A percentile compares a stretch with the other conserved stretches of the same genome.
These are phyloP conservation scores for Theobroma cacao DNA, from an alignment of 345 rosid genomes.

Conservation along the genomic window DNA sequence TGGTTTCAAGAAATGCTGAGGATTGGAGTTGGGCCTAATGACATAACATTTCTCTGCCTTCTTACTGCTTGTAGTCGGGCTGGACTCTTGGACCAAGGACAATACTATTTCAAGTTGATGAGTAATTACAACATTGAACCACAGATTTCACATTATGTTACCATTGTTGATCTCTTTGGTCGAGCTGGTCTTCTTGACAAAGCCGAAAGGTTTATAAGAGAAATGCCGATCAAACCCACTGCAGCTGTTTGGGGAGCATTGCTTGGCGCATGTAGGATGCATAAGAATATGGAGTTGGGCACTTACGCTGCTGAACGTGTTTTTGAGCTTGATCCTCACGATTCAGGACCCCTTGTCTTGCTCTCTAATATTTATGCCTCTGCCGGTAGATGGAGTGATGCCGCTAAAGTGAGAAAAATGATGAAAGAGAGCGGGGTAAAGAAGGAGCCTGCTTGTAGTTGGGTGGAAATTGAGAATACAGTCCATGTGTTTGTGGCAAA, in stretches of 20 bases:
- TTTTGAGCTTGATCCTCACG: constrained; percentile 43
- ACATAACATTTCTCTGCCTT: constrained; percentile 50
- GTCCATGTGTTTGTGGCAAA: constrained; percentile 48
- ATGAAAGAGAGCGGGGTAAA: constrained; percentile 46
- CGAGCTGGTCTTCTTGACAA: constrained; percentile 48
- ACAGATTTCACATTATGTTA: constrained; percentile 35
- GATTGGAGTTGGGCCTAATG: constrained; percentile 36
- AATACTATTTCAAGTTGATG: constrained; percentile 36
- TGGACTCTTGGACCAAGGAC: constrained; percentile 45
- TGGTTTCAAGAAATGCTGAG: constrained; percentile 37
- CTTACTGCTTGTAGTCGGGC: constrained; percentile 60
- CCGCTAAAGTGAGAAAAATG: constrained; percentile 43
- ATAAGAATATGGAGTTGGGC: constrained; percentile 50
- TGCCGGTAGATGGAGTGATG: constrained; percentile 47
- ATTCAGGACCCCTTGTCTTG: constrained; percentile 46
- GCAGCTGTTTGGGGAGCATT: constrained; percentile 58
- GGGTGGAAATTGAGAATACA: constrained; percentile 49
- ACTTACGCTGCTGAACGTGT: constrained; percentile 45
- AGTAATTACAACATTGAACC: constrained; percentile 37
- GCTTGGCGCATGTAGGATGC: constrained; percentile 62
- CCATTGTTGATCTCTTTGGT: constrained; percentile 54
- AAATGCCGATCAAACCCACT: constrained; percentile 47
- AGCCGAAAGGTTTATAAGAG: constrained; percentile 37
- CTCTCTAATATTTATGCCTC: constrained; percentile 54
- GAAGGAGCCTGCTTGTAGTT: constrained; percentile 55